A percentile compares a stretch with the other conserved stretches of the same genome.
phyloP scores from a whole-genome alignment of 2,329 filamentous ascomycete genomes.

The Thelonectria olida region DNA sequence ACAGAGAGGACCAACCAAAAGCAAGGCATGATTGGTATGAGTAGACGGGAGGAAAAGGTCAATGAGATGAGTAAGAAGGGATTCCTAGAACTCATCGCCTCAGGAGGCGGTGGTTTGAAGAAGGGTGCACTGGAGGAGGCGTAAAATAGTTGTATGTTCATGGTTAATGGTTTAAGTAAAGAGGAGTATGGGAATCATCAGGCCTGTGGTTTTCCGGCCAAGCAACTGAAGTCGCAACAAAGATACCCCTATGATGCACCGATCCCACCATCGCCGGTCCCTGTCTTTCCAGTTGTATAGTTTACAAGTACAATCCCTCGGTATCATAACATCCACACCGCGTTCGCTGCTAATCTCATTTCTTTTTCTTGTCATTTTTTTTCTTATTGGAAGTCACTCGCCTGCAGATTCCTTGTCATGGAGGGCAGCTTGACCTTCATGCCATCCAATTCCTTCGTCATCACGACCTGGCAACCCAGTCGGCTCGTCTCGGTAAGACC shows the following conservation, averaged over 20 bases:
- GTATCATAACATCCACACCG: constrained; percentile 30
- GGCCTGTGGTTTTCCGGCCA: constrained; percentile 36
- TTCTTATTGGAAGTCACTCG: constrained; percentile 79
- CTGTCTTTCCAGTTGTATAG: constrained; percentile 34
- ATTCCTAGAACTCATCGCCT: constrained; percentile 89
- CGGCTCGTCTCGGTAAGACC: constrained; percentile 86
- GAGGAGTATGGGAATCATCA: constrained; percentile 42
- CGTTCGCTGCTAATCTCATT: constrained; percentile 18
- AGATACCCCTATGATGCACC: constrained; percentile 44
- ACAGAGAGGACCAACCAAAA: constrained; percentile 75
- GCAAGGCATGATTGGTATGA: constrained; percentile 80
- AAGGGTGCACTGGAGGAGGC: constrained; percentile 68
- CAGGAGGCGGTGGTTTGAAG: constrained; percentile 67
- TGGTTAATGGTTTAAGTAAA: constrained; percentile 28
- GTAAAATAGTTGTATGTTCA: constrained; percentile 41
- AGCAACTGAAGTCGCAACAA: constrained; percentile 41
- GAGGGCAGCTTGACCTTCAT: constrained; percentile 84
- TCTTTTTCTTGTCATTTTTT: neutral
- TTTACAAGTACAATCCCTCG: constrained; percentile 40
- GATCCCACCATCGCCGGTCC: constrained; percentile 33
- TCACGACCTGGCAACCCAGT: constrained; percentile 89
- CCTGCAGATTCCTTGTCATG: constrained; percentile 96
- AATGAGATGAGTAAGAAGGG: constrained; percentile 98
- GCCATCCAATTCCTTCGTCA: constrained; percentile 91
- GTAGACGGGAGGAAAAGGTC: constrained; percentile 83